A percentile compares a stretch with the other conserved stretches of the same genome.
phyloP scores from a whole-genome alignment of 352 stramenopile species.

The Thalassiosira livingstoniorum region DNA sequence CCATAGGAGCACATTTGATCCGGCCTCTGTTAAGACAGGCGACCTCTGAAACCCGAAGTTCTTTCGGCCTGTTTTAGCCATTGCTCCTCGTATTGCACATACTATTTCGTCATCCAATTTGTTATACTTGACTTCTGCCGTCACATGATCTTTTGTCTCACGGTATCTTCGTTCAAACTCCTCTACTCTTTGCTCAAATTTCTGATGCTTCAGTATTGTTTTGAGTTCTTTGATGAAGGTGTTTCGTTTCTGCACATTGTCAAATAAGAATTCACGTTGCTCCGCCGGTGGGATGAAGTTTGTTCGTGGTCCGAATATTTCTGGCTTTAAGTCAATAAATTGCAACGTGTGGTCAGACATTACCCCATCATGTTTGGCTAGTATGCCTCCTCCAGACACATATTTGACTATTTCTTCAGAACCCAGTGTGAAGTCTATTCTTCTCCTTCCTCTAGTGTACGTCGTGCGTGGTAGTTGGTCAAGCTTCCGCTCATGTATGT shows the following conservation, averaged over 20 bases:
- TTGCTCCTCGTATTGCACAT: background rate
- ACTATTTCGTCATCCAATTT: background rate
- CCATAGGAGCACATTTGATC: background rate
- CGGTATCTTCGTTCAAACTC: background rate
- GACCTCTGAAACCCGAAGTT: background rate
- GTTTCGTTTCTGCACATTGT: background rate
- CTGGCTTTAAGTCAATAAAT: background rate
- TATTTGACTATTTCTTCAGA: background rate
- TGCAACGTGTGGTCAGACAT: too few species aligned
- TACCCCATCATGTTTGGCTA: background rate
- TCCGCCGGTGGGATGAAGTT: background rate
- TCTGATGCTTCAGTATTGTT: background rate
- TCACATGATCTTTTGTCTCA: background rate
- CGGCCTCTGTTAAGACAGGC: background rate
- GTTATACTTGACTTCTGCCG: background rate
- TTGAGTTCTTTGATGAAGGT: background rate
- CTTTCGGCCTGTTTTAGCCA: background rate
- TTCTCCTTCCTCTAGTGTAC: background rate
- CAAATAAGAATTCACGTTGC: background rate
- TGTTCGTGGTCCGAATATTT: background rate
- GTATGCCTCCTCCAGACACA: background rate
- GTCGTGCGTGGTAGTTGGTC: constrained; percentile 1
- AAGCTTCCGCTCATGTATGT: constrained; percentile 9
- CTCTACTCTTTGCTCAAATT: background rate
- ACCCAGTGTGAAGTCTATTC: background rate